Evolutionary conservation across 2,329 filamentous ascomycete genomes (phyloP), one percentile per base, ranked within the genome.

Genomic region (Escovopsis sp.): DNA sequence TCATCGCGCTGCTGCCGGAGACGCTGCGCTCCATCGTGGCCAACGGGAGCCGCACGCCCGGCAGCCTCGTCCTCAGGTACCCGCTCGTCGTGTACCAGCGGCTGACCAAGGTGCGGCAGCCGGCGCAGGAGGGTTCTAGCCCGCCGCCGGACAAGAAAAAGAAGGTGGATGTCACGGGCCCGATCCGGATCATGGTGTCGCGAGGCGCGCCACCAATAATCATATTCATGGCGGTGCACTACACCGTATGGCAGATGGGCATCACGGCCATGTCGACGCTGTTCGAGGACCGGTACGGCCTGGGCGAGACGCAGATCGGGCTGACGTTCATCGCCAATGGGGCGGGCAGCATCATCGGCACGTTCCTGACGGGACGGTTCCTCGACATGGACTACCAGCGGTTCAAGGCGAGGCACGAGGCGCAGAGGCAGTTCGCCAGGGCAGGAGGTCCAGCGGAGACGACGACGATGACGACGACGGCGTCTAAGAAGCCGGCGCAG

Each of bases 301-400:
- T 75, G 27, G 66, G 71, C 43, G 72, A 79, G 24, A 57, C 70
- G 2, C 59, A 68, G n/a, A 63, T 76, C 2, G 73, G 74, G 1
- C 55, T 73, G 5, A 68, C 66, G 57, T 73, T 70, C 47, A 56
- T 73, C 1, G 71, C 72, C 3, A 53, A 70, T 24, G 71, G 70
- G 0, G 59, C 51, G 4, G 71, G 70, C 1, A 69, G 67, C 16
- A 60, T 69, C n/a, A 50, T 65, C 2, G 63, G 69, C 0, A 67
- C 67, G 0, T 50, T 64, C 12, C 51, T 64, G 5, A 61, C 63
- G 3, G 77, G 81, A 1, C 65, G 67, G 4, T 48, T 76, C 1
- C 68, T 84, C 25, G 81, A 85, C 56, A 70, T 69, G 59, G 84
- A 83, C 55, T 87, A 77, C 54, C 66, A 69, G 2, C 72, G 78